These are phyloP conservation scores for Aspergillus proliferans DNA, from an alignment of 2,329 filamentous ascomycete genomes.

Conservation along the genomic window DNA sequence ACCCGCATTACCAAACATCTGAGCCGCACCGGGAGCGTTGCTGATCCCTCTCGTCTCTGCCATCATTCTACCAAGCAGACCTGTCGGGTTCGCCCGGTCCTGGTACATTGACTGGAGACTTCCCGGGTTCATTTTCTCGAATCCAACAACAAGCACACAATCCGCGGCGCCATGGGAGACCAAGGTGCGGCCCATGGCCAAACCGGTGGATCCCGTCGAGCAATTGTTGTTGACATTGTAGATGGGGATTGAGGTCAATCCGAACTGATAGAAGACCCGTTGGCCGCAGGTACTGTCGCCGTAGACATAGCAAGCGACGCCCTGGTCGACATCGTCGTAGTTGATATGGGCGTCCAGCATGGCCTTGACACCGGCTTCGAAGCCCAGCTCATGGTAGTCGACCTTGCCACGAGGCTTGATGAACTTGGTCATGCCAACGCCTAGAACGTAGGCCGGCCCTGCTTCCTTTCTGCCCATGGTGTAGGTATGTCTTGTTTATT, in stretches of 20 bases:
- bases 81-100: conserved; percentile 74
- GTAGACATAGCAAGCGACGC: conserved; percentile 96
- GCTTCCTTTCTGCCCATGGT: conserved; percentile 48
- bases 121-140: conserved; percentile 98
- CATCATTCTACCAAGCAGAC: conserved; percentile 72
- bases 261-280: conserved; percentile 97
- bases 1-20: conserved; percentile 94
- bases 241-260: conserved; percentile 92
- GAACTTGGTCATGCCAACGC: conserved; percentile 99
- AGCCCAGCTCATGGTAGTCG: conserved; percentile 90
- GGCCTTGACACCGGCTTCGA: conserved; percentile 85
- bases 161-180: conserved; percentile 75
- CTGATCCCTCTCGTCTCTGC: conserved; percentile 71
- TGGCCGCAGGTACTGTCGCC: conserved; percentile 93
- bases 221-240: conserved; percentile 99
- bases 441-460: conserved; percentile 73
- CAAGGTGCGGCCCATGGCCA: conserved; percentile 75
- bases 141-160: conserved; percentile 85
- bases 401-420: conserved; percentile 93
- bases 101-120: conserved; percentile 77
- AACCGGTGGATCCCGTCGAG: conserved; percentile 85
- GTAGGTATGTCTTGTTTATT: conserved; percentile 5
- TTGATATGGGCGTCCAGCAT: conserved; percentile 72
- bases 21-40: conserved; percentile 77
- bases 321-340: conserved; percentile 94